Conservation (phyloP, 305 asterid genomes). For the Galium porrigens region DNA sequence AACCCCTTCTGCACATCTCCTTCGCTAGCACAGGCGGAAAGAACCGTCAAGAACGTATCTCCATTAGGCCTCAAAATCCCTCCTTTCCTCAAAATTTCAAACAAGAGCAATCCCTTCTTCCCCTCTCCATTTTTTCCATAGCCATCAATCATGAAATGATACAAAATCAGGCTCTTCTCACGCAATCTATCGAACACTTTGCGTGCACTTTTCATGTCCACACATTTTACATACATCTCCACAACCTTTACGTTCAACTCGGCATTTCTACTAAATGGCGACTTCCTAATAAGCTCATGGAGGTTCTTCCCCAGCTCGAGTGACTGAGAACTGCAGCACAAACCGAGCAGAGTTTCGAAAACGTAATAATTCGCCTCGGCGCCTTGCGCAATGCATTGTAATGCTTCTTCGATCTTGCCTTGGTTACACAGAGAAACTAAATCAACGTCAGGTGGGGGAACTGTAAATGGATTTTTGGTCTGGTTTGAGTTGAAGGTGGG, state of each 20-base stretch:
- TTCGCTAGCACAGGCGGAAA: constrained; percentile 27
- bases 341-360: constrained; percentile 18
- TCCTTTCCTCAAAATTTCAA: constrained; percentile 24
- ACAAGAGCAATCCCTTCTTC: constrained; percentile 23
- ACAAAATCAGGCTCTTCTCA: constrained; percentile 14
- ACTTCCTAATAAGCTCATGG: constrained; percentile 23
- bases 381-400: constrained; percentile 22
- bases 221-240: constrained; percentile 19
- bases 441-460: constrained; percentile 12
- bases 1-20: constrained; percentile 22
- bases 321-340: constrained; percentile 15
- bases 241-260: constrained; percentile 24
- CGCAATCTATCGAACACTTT: constrained; percentile 26
- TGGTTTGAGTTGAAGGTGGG: constrained; percentile 9
- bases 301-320: constrained; percentile 23
- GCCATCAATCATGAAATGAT: constrained; percentile 23
- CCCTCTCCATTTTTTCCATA: constrained; percentile 30
- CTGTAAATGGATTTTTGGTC: not conserved
- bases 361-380: constrained; percentile 14
- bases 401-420: constrained; percentile 25
- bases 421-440: constrained; percentile 20
- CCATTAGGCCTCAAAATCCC: constrained; percentile 21
- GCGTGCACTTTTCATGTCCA: constrained; percentile 24
- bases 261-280: constrained; percentile 19
- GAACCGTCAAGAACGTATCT: constrained; percentile 26